These are phyloP conservation scores for Globisporangium alternatum DNA, from an alignment of 352 stramenopile species.

Conservation along the genomic window DNA sequence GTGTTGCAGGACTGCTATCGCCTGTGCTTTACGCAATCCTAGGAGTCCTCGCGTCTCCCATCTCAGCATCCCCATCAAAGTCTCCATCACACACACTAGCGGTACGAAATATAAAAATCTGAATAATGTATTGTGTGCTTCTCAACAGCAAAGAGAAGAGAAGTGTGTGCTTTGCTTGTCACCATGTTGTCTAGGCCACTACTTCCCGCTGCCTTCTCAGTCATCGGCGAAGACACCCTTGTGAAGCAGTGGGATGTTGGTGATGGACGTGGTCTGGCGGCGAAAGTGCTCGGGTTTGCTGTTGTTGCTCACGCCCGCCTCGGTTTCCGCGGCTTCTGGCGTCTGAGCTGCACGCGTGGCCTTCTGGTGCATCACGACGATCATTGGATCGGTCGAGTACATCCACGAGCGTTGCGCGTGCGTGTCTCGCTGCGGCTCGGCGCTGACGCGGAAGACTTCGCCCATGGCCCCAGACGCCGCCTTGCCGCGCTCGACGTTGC, in stretches of 20 bases:
- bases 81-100: not conserved
- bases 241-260: conserved; percentile 44
- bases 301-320: conserved; percentile 12
- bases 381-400: conserved; percentile 74
- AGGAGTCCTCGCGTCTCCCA: not conserved
- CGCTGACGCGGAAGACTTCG: conserved; percentile 53
- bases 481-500: conserved; percentile 54
- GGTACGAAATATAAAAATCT: conserved; percentile 12
- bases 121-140: conserved; percentile 9
- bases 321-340: not conserved
- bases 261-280: conserved; percentile 59
- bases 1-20: conserved; percentile 63
- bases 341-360: conserved; percentile 15
- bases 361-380: conserved; percentile 40
- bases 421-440: conserved; percentile 68
- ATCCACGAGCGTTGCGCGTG: conserved; percentile 72
- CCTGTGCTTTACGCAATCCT: conserved; percentile 39
- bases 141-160: not conserved
- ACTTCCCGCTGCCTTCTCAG: conserved; percentile 11
- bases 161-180: no score
- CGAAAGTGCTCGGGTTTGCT: conserved; percentile 28
- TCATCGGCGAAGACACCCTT: conserved; percentile 67
- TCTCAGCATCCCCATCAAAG: not conserved
- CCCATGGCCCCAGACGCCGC: conserved; percentile 57
- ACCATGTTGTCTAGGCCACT: no score